A percentile compares a stretch with the other conserved stretches of the same genome.
phyloP scores from a whole-genome alignment of 768 basidiomycete genomes.

The Cytidiella melzeri region DNA sequence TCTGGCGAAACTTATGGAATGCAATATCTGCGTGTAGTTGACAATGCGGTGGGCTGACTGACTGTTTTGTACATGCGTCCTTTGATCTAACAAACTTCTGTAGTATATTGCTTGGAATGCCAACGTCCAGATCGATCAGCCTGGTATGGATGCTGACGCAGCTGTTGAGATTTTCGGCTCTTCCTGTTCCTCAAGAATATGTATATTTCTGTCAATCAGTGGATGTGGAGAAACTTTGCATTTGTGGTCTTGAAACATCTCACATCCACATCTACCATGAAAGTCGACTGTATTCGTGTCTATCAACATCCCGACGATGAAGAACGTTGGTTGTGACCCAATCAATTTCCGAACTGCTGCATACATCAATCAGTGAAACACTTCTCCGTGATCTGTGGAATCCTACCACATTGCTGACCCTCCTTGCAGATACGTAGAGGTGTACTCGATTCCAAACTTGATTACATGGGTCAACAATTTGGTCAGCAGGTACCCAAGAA shows the following conservation, averaged over 20 bases:
- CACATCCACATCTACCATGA: constrained; percentile 52
- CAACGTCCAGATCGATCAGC: constrained; percentile 48
- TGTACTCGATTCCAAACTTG: too few species aligned
- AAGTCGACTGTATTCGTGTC: constrained; percentile 79
- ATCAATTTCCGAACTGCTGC: constrained; percentile 61
- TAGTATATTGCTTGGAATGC: constrained; percentile 83
- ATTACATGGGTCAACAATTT: too few species aligned
- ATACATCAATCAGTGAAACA: constrained; percentile 67
- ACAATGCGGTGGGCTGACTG: constrained; percentile 44
- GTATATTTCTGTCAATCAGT: constrained; percentile 57
- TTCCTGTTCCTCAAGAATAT: constrained; percentile 78
- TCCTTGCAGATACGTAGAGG: constrained; percentile 47
- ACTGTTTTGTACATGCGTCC: constrained; percentile 44
- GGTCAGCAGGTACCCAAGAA: too few species aligned
- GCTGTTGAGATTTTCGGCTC: constrained; percentile 54
- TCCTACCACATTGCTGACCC: background rate
- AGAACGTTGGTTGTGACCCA: constrained; percentile 68
- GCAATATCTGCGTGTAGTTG: constrained; percentile 70
- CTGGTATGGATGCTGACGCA: constrained; percentile 54
- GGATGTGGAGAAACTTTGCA: constrained; percentile 60
- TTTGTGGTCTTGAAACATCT: constrained; percentile 49
- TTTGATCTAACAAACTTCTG: background rate
- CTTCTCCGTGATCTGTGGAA: background rate
- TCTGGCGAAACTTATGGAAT: constrained; percentile 65
- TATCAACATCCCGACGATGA: constrained; percentile 47